These are phyloP conservation scores for Ceratobasidium sp. DNA, from an alignment of 1,284 basidiomycete species.

Conservation along the genomic window DNA sequence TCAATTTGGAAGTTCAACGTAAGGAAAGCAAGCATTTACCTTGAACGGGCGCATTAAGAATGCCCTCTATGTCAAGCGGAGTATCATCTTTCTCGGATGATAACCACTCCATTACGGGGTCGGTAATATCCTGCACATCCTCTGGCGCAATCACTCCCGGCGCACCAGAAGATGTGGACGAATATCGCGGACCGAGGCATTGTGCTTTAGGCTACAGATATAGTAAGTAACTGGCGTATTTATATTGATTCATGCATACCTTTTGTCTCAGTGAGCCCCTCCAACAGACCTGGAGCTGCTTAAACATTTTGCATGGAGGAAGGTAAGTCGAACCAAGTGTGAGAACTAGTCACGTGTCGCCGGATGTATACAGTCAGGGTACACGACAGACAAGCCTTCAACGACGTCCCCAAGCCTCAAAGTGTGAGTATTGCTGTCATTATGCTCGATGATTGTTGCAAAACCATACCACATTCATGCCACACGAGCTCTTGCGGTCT, in stretches of 20 bases:
- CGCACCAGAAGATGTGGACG: slow-evolving; percentile 11
- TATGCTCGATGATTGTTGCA: background rate
- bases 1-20: background rate
- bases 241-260: background rate
- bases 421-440: slow-evolving; percentile 38
- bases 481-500: background rate
- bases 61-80: slow-evolving; percentile 30
- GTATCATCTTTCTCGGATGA: slow-evolving; percentile 23
- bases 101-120: slow-evolving; percentile 43
- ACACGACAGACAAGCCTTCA: slow-evolving; percentile 38
- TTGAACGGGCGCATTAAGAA: slow-evolving; percentile 37
- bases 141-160: slow-evolving; percentile 14
- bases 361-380: slow-evolving; percentile 33
- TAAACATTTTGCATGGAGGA: slow-evolving; percentile 24
- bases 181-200: background rate
- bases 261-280: slow-evolving; percentile 13
- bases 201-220: background rate
- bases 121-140: slow-evolving; percentile 33
- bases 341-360: slow-evolving; percentile 23
- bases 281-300: slow-evolving; percentile 13
- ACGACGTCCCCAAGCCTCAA: slow-evolving; percentile 45
- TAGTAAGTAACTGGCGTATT: background rate
- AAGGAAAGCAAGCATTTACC: slow-evolving; percentile 11
- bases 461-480: too few relatives aligned
- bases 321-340: background rate